These are phyloP conservation scores for Nitzschia palea DNA, from an alignment of 108 stramenopile species.

Conservation along the genomic window DNA sequence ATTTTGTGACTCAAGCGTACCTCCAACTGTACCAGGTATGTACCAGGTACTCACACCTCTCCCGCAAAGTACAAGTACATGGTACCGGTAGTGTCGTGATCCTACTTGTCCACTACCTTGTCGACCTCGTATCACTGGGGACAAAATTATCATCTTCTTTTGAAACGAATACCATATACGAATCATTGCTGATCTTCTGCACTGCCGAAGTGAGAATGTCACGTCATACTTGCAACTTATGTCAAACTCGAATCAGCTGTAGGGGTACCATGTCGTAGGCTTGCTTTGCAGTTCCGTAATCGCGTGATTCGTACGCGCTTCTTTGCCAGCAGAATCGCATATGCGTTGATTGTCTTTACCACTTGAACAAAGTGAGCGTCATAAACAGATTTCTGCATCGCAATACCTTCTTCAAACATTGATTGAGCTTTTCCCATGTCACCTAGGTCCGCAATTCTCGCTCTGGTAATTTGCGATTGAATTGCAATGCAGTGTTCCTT, in stretches of 20 bases:
- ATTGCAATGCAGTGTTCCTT: conserved; percentile 75
- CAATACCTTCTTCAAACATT: conserved; percentile 83
- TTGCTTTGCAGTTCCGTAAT: conserved; percentile 70
- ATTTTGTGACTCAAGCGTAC: too few species aligned
- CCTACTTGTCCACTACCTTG: too few species aligned
- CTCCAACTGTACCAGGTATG: too few species aligned
- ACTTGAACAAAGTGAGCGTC: conserved; percentile 69
- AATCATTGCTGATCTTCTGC: too few species aligned
- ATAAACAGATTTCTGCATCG: conserved; percentile 69
- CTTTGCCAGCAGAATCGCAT: conserved; percentile 85
- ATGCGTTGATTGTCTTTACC: conserved; percentile 86
- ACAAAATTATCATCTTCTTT: too few species aligned
- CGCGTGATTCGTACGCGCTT: conserved; percentile 83
- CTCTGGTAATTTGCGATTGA: conserved; percentile 82
- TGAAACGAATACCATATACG: too few species aligned
- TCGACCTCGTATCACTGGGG: too few species aligned
- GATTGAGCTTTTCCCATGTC: conserved; percentile 78
- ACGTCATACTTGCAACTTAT: conserved; percentile 85
- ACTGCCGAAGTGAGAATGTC: too few species aligned
- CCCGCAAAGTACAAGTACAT: too few species aligned
- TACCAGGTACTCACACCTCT: too few species aligned
- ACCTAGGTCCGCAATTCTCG: conserved; percentile 74
- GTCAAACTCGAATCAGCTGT: conserved; percentile 72
- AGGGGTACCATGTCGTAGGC: conserved; percentile 55
- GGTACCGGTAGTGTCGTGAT: too few species aligned